Base-by-base conservation (phyloP, 1,284 basidiomycete genomes). In the Megacollybia platyphylla region DNA sequence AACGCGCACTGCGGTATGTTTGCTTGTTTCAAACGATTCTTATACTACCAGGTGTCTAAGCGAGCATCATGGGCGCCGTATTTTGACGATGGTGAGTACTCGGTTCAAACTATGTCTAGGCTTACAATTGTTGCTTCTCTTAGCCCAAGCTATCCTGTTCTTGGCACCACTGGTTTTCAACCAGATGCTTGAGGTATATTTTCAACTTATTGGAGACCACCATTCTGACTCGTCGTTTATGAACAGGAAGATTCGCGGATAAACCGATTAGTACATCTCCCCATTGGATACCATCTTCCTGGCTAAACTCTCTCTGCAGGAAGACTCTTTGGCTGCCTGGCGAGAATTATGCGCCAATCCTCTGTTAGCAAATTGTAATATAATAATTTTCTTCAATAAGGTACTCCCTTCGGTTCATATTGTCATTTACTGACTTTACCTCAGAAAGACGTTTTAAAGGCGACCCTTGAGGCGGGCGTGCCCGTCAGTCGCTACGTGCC, bases 371-470 rank as follows among this genome's bases (percentile, higher is more conserved):
- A 64, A 68, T 37, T 68, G 75, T 7, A 72, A 70, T 39, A 61
- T 84, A 32, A 73, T 82, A 13, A 60, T 84, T 2, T 79, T 84
- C 55, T 64, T 82, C 45, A 84, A 84, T 51, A 84, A 83, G 63
- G 73, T 72, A 51, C 18, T 60, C 46, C 39, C 15, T 28, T 42
- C 30, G 24, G 27, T 10, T 13, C 15, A 6, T 5, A 31, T 10
- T 15, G n/a, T 24, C 24, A 32, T 41, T 9, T 34, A 27, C 39
- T 41, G 29, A 46, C 18, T 8, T 24, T 32, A 34, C 10, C 30
- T 30, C 47, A 74, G 68, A 77, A 69, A 61, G 78, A 83, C 48
- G 71, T 84, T 35, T 57, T 84, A 9, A 55, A 63, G 37, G 61
- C 68, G 11, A 82, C 75, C 9, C 64, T 85, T 39, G 62, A 61